These are phyloP conservation scores for Scenedesmus sp. DNA, from an alignment of 163 green algal genomes.

Conservation along the genomic window DNA sequence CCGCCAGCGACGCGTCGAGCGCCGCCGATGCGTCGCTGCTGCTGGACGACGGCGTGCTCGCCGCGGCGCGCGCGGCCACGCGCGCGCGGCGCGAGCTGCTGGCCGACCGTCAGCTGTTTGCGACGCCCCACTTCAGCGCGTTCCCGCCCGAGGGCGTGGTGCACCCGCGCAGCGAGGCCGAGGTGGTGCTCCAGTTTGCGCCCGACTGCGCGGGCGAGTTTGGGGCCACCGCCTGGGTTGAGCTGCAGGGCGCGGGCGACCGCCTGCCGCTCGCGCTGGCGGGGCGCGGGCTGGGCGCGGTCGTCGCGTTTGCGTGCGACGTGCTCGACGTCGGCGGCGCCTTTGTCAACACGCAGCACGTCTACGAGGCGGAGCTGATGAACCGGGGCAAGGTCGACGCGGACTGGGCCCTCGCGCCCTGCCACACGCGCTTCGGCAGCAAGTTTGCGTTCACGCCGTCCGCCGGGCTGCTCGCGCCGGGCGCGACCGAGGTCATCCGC, in stretches of 20 bases:
- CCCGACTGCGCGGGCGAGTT: conserved; percentile 61
- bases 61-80: conserved; percentile 6
- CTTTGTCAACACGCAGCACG: conserved; percentile 78
- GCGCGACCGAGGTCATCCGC: conserved; percentile 59
- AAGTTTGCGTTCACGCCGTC: conserved; percentile 78
- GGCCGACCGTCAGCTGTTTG: conserved; percentile 41
- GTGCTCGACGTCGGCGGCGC: conserved; percentile 81
- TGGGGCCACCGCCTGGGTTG: conserved; percentile 63
- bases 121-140: conserved; percentile 13
- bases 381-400: conserved; percentile 83
- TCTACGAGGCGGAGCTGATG: conserved; percentile 79
- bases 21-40: neutral
- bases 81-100: conserved; percentile 12
- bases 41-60: conserved; percentile 10
- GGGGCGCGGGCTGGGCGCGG: conserved; percentile 70
- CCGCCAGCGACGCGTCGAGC: conserved; percentile 1
- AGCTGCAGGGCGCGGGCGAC: conserved; percentile 66
- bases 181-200: conserved; percentile 75
- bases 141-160: conserved; percentile 64
- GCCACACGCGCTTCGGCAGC: conserved; percentile 54
- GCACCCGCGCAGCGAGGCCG: conserved; percentile 61
- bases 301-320: conserved; percentile 80
- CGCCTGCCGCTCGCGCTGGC: conserved; percentile 68
- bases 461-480: conserved; percentile 57
- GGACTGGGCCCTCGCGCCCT: conserved; percentile 55